phyloP scores from a whole-genome alignment of 139 green algal species.

The Mychonastes homosphaera region DNA sequence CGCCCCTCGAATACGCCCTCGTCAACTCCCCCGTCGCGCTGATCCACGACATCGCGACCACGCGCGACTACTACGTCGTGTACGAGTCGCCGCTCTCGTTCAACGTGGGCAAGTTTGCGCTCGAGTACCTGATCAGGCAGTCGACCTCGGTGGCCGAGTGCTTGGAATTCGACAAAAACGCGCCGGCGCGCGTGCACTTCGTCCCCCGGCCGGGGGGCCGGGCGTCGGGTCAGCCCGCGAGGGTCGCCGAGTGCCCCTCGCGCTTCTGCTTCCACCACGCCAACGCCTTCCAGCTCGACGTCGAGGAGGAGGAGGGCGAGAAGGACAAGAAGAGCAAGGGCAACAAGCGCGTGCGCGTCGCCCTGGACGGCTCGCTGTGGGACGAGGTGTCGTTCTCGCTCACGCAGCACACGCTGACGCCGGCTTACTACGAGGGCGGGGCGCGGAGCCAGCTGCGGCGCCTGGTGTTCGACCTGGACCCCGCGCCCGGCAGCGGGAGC shows the following conservation, averaged over 20 bases:
- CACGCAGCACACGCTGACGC: conserved; percentile 23
- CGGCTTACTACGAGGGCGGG: conserved; percentile 18
- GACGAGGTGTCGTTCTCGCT: conserved; percentile 34
- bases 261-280: conserved; percentile 70
- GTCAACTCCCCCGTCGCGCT: too few relatives aligned
- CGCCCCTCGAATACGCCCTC: too few relatives aligned
- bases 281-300: conserved; percentile 51
- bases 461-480: conserved; percentile 30
- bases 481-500: too few relatives aligned
- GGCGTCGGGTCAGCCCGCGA: conserved; percentile 4
- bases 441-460: conserved; percentile 29
- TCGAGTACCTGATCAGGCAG: conserved; percentile 26
- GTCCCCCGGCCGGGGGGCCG: conserved; percentile 8
- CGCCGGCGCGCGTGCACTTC: conserved; percentile 16
- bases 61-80: conserved; percentile 40
- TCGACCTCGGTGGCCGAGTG: conserved; percentile 40
- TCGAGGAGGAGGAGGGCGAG: too few relatives aligned
- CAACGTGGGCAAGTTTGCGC: conserved; percentile 16
- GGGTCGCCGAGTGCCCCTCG: conserved; percentile 17
- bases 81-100: conserved; percentile 33
- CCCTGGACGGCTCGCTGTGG: conserved; percentile 50
- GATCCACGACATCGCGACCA: conserved; percentile 44
- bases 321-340: background rate
- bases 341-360: conserved; percentile 19
- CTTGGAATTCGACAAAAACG: conserved; percentile 19